Evolutionary conservation across 495 filamentous ascomycete genomes (phyloP), one percentile per base, ranked within the genome.

Genomic region (Astrocystis sublimbata): DNA sequence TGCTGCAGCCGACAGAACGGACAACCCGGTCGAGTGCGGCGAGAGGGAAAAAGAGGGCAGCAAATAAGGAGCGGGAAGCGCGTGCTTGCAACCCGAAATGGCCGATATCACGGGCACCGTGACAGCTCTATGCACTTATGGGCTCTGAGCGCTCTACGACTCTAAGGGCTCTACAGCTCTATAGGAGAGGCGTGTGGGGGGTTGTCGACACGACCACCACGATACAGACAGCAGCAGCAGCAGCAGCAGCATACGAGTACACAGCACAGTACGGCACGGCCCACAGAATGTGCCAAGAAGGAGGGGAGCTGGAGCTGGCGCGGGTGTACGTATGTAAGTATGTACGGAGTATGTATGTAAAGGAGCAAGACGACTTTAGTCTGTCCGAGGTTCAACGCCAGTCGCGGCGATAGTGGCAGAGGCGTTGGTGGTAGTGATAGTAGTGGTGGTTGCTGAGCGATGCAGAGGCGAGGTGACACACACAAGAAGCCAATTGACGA

Each of bases 11-110:
- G 52, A 49, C 63, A 60, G 50, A 65, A 62, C 65, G 66, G 70
- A 72, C 70, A 65, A 68, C 70, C 70, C 70, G 65, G 58, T 68
- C 40, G 55, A 68, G 56, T 69, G 69, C 67, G 62, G 69, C 61
- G 69, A 70, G 61, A 56, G 62, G 65, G 65, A 66, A 72, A 72
- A 68, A 61, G 70, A 72, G 63, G 63, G 65, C 67, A 72, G 70
- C 70, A 72, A 72, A 72, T 72, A 60, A 68, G 70, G 70, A 61
- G 51, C 53, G 50, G 57, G 59, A 66, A 66, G 59, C 56, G 65
- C 42, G 31, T 58, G 65, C 61, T 71, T 70, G 68, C 63, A 59
- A 64, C 57, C 70, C 70, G 70, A 72, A 61, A 61, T 41, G 63
- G 62, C 68, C 68, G 68, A 52, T 70, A 68, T 70, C 63, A 62